Evolutionary conservation across 2,329 filamentous ascomycete genomes (phyloP), one percentile per base, ranked within the genome.

Genomic region (Orbilia oligospora): DNA sequence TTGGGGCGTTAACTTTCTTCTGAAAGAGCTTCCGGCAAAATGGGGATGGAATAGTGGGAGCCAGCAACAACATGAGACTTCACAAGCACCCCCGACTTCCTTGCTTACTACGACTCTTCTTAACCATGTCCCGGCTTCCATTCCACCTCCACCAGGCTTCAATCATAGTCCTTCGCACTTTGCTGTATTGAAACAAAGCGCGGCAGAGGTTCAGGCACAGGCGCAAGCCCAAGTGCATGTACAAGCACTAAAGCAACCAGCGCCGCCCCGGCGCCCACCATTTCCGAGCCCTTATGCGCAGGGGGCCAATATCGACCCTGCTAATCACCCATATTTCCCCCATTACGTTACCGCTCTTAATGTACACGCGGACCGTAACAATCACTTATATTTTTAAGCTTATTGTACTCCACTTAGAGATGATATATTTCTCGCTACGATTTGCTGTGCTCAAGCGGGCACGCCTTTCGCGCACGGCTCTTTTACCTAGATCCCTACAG

Each of bases 1-100:
- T 14, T 97, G 93, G 93, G 89, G 89, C 44, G 88, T 95, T 4
- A 89, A 88, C 1, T 90, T 90, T 73, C 86, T 96, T n/a, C 89
- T 91, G 81, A 87, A 88, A 48, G 91, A 93, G 73, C 87, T 97
- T 41, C 92, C 90, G 83, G 88, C 89, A 80, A 89, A 88, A 77
- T 97, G 94, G 94, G 91, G 91, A 5, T 95, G 92, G 91, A 87
- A 88, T 80, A 86, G 87, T n/a, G 71, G 75, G 12, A 78, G 72
- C 24, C 48, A 63, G 22, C 66, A 51, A n/a, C 67, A 49, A 27
- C n/a, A n/a, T n/a, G 73, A 77, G 10, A 24, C 55, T 27, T 9
- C 84, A 84, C 58, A 82, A 82, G 33, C 83, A 82, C 48, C 82
- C 83, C 67, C 84, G 85, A 80, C 83, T 80, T 82, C 81, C 76